Evolutionary conservation across 2,329 filamentous ascomycete species (phyloP), one percentile per base, ranked within the genome.

Genomic region (Mycosphaerelloides madeirae): DNA sequence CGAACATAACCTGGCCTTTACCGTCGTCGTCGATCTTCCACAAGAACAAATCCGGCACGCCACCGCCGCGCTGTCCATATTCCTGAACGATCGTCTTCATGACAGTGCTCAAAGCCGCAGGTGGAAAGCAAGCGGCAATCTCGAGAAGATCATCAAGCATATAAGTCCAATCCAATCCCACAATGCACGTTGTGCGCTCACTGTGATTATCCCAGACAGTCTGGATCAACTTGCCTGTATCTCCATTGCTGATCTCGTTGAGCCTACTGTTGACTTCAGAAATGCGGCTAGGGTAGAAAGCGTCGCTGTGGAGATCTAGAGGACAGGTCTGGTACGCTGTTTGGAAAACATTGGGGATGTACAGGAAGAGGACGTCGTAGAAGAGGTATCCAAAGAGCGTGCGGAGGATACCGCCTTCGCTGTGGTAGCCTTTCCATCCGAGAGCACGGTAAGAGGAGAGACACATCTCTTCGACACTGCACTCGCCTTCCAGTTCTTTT

Each of bases 21-120:
- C 47, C 50, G 6, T 46, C 50, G 32, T 50, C 56, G 20, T 64
- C 58, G 35, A 45, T 36, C 18, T 81, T 79, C 93, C 93, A 98
- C 2, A 98, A 75, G 52, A 98, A 85, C 51, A 98, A 69, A 72
- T 98, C 93, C 3, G 93, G 93, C 49, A 98, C 83, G 0, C 93
- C 93, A 13, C 88, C 85, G 3, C 87, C 87, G 38, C 93, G 74
- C 57, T 87, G 83, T 52, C 81, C 80, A 67, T 98, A 98, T 65
- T 98, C 93, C 68, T 98, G 90, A 31, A 88, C 90, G 77, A 97
- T 82, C 31, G 97, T 88, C 66, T 91, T 93, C 70, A 93, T 96
- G 22, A 97, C 76, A 0, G 82, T 82, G 5, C 86, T 87, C 48
- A 98, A 72, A 1, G 87, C 88, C 49, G 81, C 79, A n/a, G 86